A percentile compares a stretch with the other conserved stretches of the same genome.
These are phyloP conservation scores for Xerophyta viscosa DNA, from an alignment of 106 monocot genomes.

Conservation along the genomic window DNA sequence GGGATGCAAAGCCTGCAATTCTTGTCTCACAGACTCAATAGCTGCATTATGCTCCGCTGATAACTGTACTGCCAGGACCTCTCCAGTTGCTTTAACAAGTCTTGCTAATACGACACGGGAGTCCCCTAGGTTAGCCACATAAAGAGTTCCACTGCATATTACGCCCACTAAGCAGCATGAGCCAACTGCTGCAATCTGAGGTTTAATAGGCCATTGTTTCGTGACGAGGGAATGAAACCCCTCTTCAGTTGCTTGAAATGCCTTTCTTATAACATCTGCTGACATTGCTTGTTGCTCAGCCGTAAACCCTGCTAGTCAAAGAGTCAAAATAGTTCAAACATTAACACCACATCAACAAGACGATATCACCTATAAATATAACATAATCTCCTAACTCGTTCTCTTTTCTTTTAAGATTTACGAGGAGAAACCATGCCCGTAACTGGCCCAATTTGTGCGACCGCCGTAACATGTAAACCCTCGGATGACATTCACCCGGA, in stretches of 20 bases:
- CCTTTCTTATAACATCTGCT: conserved; percentile 29
- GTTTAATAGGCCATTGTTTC: conserved; percentile 39
- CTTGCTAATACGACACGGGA: conserved; percentile 42
- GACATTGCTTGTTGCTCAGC: conserved; percentile 36
- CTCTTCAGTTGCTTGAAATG: conserved; percentile 43
- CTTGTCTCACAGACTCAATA: conserved; percentile 40
- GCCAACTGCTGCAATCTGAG: conserved; percentile 43
- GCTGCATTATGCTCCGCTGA: conserved; percentile 39
- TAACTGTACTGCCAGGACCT: conserved; percentile 41
- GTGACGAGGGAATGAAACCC: conserved; percentile 35
- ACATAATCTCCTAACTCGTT: too few relatives aligned
- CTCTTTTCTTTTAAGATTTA: too few relatives aligned
- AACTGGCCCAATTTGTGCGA: too few relatives aligned
- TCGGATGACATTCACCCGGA: too few relatives aligned
- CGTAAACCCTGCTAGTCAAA: conserved; percentile 34
- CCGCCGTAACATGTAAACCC: too few relatives aligned
- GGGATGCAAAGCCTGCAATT: conserved; percentile 30
- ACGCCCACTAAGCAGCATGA: conserved; percentile 42
- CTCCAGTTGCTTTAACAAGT: conserved; percentile 45
- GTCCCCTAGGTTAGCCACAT: conserved; percentile 44
- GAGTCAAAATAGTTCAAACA: too few relatives aligned
- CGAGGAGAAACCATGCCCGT: too few relatives aligned
- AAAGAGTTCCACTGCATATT: conserved; percentile 26
- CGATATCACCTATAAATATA: too few relatives aligned
- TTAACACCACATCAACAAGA: too few relatives aligned